Conservation (phyloP, 306 rosid species). For the Glycine tomentella region DNA sequence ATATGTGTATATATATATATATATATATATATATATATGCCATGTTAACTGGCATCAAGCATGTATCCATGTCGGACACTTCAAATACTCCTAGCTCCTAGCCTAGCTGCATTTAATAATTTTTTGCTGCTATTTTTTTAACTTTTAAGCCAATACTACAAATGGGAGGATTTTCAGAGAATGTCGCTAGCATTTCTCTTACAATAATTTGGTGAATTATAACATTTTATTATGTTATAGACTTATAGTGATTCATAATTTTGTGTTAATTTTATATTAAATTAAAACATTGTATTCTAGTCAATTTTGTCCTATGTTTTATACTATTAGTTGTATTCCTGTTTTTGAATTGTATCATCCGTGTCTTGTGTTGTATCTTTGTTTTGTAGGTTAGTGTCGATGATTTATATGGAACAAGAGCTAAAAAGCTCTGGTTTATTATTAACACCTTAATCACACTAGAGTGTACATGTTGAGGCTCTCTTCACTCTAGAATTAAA, state of each 20-base stretch:
- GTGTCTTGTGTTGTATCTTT: background rate
- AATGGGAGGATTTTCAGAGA: background rate
- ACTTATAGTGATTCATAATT: background rate
- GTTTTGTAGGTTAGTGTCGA: background rate
- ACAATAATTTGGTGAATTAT: background rate
- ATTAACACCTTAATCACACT: conserved; percentile 10
- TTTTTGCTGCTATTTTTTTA: background rate
- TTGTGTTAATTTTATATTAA: background rate
- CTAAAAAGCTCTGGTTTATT: conserved; percentile 34
- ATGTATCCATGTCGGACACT: background rate
- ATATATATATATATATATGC: background rate
- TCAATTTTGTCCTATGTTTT: background rate
- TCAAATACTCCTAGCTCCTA: background rate
- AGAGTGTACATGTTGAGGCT: conserved; percentile 28
- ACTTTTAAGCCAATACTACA: background rate
- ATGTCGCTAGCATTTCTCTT: background rate
- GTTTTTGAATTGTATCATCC: background rate
- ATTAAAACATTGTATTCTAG: background rate
- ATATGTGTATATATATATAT: background rate
- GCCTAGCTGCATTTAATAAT: background rate
- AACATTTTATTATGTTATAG: background rate
- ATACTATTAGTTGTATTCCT: background rate
- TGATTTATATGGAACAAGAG: conserved; percentile 31
- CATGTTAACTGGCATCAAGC: background rate
- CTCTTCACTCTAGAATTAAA: conserved; percentile 28